Evolutionary conservation across 2,329 filamentous ascomycete genomes (phyloP).

Genomic region (Aspergillus unguis): DNA sequence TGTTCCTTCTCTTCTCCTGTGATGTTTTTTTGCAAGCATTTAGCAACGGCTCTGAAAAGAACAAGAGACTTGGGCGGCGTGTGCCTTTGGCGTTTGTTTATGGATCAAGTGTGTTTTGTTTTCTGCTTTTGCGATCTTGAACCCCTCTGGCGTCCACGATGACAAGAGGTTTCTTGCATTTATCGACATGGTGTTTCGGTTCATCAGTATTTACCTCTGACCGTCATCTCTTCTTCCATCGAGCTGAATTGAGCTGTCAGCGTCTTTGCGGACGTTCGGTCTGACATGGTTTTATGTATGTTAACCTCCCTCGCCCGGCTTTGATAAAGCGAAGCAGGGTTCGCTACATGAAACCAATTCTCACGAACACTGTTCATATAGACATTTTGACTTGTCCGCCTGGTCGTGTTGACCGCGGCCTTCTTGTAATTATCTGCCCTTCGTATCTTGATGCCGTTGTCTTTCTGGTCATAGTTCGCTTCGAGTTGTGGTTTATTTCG

Average conservation of each 20-base stretch:
- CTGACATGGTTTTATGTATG: constrained; percentile 46
- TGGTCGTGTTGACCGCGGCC: constrained; percentile 20
- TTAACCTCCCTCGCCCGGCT: constrained; percentile 49
- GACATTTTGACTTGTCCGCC: constrained; percentile 32
- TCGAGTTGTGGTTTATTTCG: constrained; percentile 7
- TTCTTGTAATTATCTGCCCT: constrained; percentile 36
- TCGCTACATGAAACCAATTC: constrained; percentile 46
- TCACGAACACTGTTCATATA: constrained; percentile 45
- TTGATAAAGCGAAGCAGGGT: constrained; percentile 39
- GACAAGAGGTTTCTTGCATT: constrained; percentile 33
- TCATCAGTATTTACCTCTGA: constrained; percentile 29
- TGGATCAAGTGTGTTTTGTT: constrained; percentile 19
- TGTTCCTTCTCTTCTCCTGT: constrained; percentile 23
- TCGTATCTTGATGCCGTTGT: constrained; percentile 26
- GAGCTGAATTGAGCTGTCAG: constrained; percentile 36
- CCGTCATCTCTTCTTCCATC: constrained; percentile 32
- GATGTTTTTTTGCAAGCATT: constrained; percentile 28
- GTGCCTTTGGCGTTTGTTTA: constrained; percentile 36
- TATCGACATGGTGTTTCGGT: constrained; percentile 34
- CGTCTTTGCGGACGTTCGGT: constrained; percentile 34
- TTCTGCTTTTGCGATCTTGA: constrained; percentile 17
- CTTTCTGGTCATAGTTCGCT: constrained; percentile 16
- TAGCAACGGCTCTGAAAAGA: constrained; percentile 33
- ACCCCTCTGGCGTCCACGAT: constrained; percentile 12
- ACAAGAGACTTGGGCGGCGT: constrained; percentile 29